Conservation (phyloP, 2,329 filamentous ascomycete genomes). For the Bipolaris sorokiniana region DNA sequence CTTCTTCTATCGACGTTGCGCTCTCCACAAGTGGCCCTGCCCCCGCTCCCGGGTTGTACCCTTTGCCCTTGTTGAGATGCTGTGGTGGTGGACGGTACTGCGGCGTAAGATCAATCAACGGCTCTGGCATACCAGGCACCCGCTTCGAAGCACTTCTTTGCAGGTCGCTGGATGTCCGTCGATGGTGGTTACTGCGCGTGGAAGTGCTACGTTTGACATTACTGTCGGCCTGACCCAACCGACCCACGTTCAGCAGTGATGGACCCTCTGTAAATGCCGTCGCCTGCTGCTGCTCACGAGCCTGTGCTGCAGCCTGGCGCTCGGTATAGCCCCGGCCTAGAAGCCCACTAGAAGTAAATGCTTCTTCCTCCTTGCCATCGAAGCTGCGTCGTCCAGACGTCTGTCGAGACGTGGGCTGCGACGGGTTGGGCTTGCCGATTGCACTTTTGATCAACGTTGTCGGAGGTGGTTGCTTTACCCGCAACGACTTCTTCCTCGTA, state of each 20-base stretch:
- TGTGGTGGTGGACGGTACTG: constrained; percentile 69
- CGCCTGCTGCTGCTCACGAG: constrained; percentile 49
- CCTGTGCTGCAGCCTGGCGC: constrained; percentile 49
- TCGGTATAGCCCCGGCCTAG: constrained; percentile 59
- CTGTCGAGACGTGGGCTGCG: constrained; percentile 24
- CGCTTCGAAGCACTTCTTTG: constrained; percentile 56
- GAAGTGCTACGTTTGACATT: constrained; percentile 41
- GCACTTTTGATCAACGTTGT: constrained; percentile 34
- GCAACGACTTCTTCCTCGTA: constrained; percentile 46
- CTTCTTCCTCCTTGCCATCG: constrained; percentile 40
- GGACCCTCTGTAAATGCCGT: constrained; percentile 63
- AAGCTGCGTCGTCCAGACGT: constrained; percentile 32
- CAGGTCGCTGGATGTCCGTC: constrained; percentile 47
- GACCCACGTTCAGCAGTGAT: constrained; percentile 58
- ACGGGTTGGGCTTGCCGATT: constrained; percentile 22
- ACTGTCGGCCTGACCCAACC: constrained; percentile 34
- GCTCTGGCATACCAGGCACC: constrained; percentile 56
- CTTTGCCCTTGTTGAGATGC: constrained; percentile 61
- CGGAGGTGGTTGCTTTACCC: constrained; percentile 48
- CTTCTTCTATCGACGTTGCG: constrained; percentile 53
- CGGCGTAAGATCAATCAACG: constrained; percentile 72
- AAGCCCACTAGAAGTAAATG: constrained; percentile 56
- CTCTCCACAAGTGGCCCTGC: constrained; percentile 54
- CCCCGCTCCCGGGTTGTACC: constrained; percentile 48
- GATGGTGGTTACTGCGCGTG: constrained; percentile 41